Evolutionary conservation across 352 stramenopile species (phyloP), one percentile per base, ranked within the genome.

Genomic region (Phytophthora constricta): DNA sequence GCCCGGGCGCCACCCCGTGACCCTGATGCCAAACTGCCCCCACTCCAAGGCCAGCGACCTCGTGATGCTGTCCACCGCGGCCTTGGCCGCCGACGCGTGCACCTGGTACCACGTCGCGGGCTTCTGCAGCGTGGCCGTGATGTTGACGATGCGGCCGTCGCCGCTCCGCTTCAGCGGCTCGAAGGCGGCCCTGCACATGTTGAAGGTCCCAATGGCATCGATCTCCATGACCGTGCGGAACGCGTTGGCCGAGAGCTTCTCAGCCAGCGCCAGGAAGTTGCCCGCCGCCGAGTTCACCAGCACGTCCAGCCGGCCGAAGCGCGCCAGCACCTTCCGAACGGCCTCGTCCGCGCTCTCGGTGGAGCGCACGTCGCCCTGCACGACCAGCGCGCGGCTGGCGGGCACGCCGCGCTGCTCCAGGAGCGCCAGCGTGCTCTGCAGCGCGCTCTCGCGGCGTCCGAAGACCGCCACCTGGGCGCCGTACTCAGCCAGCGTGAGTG

Each of bases 151-250:
- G 39, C 84, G 73, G 25, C 83, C 87, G 51, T 90, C 81, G n/a
- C 74, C 74, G 56, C 74, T 83, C 13, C 75, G 76, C 50, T 87
- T 87, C 41, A 99, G 79, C 19, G 77, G 75, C 7, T 86, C 70
- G 61, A 98, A 98, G 0, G 92, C 82, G 5, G 94, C 86, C 60
- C 86, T 79, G 50, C 77, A 94, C 93, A 99, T 98, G 74, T 99
- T 98, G 77, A 98, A 99, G 19, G 95, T 98, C 25, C 96, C 97
- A 27, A 98, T 80, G 14, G 94, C 76, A 79, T 99, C 97, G 64
- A 99, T 99, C 61, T 98, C 95, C 81, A 99, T 91, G 5, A 99
- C 96, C 8, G 97, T 99, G 54, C 90, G 91, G 77, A 98, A 98
- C 51, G 90, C 96, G 72, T 98, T 98, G 3, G 92, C 95, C 39